phyloP scores from a whole-genome alignment of 2,329 filamentous ascomycete species.

The Berkeleyomyces basicola region DNA sequence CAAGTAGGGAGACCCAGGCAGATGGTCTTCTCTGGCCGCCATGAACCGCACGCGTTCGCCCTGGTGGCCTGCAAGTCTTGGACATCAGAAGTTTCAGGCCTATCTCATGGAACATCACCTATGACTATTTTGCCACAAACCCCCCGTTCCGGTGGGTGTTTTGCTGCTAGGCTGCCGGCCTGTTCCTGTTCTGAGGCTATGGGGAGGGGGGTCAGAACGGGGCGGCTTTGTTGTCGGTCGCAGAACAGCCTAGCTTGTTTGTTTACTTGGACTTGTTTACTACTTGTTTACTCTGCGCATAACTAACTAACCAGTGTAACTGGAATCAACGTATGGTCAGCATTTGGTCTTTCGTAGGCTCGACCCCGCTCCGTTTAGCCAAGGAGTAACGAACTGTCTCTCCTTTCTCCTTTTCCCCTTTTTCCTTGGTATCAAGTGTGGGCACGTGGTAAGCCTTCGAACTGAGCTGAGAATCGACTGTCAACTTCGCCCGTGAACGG shows the following conservation, averaged over 20 bases:
- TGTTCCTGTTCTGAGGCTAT: too few relatives aligned
- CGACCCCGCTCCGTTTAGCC: neutral
- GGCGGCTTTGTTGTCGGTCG: neutral
- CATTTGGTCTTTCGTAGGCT: too few relatives aligned
- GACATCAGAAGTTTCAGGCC: neutral
- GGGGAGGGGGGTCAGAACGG: neutral
- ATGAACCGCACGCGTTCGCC: neutral
- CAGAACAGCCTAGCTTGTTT: neutral
- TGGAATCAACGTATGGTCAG: too few relatives aligned
- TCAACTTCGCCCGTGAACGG: too few relatives aligned
- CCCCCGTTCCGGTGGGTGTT: neutral
- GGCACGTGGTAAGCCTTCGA: too few relatives aligned
- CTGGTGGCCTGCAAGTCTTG: neutral
- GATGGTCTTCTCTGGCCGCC: neutral
- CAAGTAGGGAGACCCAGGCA: neutral
- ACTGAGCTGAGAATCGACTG: too few relatives aligned
- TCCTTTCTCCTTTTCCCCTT: neutral
- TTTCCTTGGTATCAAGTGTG: too few relatives aligned
- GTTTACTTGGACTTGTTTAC: neutral
- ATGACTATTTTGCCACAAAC: neutral
- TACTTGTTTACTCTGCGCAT: neutral
- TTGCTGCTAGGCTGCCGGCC: neutral
- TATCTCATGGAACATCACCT: neutral
- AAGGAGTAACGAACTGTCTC: neutral
- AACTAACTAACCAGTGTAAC: too few relatives aligned